These are phyloP conservation scores for Leccinum longicurvipes DNA, from an alignment of 768 basidiomycete genomes.

Conservation along the genomic window DNA sequence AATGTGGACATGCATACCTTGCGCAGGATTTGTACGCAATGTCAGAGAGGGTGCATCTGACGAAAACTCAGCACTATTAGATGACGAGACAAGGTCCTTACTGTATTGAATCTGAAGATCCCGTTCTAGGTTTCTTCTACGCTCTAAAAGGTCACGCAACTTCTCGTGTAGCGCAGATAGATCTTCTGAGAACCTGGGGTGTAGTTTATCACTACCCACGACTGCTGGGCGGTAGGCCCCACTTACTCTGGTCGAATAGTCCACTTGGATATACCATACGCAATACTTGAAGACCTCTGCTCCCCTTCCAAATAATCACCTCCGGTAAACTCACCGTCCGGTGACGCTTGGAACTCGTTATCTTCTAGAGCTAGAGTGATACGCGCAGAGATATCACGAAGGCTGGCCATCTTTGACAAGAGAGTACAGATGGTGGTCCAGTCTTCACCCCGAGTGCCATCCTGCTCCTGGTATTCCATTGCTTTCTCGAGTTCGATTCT, in stretches of 20 bases:
- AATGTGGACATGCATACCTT: slow-evolving; percentile 76
- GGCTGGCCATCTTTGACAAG: slow-evolving; percentile 48
- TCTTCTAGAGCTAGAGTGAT: slow-evolving; percentile 51
- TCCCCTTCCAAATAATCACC: slow-evolving; percentile 15
- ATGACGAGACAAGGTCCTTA: slow-evolving; percentile 26
- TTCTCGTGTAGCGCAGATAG: slow-evolving; percentile 47
- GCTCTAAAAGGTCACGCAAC: slow-evolving; percentile 42
- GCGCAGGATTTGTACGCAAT: slow-evolving; percentile 61
- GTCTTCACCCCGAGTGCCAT: slow-evolving; percentile 29
- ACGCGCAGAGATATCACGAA: slow-evolving; percentile 49
- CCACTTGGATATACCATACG: slow-evolving; percentile 42
- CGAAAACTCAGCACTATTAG: slow-evolving; percentile 8
- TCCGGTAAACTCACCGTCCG: slow-evolving; percentile 23
- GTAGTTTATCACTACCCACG: not conserved
- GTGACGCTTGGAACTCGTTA: slow-evolving; percentile 20
- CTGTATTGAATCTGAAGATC: slow-evolving; percentile 54
- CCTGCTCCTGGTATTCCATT: slow-evolving; percentile 41
- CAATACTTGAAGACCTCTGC: slow-evolving; percentile 19
- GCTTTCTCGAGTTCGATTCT: slow-evolving; percentile 55
- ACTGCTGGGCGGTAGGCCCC: not conserved
- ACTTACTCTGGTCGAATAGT: slow-evolving; percentile 64
- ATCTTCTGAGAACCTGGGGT: slow-evolving; percentile 56
- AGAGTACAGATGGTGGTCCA: slow-evolving; percentile 59
- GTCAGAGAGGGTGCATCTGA: slow-evolving; percentile 71
- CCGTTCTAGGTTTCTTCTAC: slow-evolving; percentile 51